phyloP scores from a whole-genome alignment of 495 filamentous ascomycete genomes.

The Neurospora intermedia region DNA sequence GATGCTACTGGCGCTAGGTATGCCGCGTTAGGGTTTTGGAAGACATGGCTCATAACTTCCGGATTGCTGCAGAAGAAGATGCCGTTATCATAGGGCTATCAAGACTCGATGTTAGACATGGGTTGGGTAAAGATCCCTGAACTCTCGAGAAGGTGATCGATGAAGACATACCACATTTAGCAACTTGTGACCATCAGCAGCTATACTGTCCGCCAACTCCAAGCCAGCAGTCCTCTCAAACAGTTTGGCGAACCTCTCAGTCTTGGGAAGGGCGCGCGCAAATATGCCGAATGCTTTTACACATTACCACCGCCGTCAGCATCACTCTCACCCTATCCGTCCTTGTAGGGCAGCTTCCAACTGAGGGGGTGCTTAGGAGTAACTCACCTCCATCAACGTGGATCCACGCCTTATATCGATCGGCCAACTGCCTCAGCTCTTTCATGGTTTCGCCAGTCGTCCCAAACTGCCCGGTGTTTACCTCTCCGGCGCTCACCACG shows the following conservation, averaged over 20 bases:
- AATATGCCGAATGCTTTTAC: slow-evolving; percentile 74
- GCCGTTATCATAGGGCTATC: slow-evolving; percentile 77
- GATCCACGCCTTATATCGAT: slow-evolving; percentile 71
- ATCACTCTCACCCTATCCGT: background rate
- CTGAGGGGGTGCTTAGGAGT: background rate
- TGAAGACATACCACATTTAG: slow-evolving; percentile 62
- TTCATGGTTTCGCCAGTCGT: slow-evolving; percentile 51
- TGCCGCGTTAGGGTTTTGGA: slow-evolving; percentile 75
- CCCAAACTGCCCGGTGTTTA: slow-evolving; percentile 83
- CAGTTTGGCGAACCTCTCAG: slow-evolving; percentile 49
- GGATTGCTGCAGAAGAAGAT: slow-evolving; percentile 70
- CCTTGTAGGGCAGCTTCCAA: background rate
- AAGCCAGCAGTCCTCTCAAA: slow-evolving; percentile 48
- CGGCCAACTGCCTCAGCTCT: slow-evolving; percentile 55
- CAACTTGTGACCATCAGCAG: slow-evolving; percentile 79
- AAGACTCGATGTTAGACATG: background rate
- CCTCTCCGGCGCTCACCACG: slow-evolving; percentile 71
- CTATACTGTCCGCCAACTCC: slow-evolving; percentile 80
- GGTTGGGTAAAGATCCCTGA: background rate
- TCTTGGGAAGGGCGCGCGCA: slow-evolving; percentile 50
- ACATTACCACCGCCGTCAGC: background rate
- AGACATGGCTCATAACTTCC: slow-evolving; percentile 48
- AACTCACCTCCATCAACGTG: slow-evolving; percentile 69
- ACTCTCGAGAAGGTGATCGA: background rate
- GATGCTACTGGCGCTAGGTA: slow-evolving; percentile 48